phyloP scores from a whole-genome alignment of 768 basidiomycete species.

The Aureoboletus auriporus region DNA sequence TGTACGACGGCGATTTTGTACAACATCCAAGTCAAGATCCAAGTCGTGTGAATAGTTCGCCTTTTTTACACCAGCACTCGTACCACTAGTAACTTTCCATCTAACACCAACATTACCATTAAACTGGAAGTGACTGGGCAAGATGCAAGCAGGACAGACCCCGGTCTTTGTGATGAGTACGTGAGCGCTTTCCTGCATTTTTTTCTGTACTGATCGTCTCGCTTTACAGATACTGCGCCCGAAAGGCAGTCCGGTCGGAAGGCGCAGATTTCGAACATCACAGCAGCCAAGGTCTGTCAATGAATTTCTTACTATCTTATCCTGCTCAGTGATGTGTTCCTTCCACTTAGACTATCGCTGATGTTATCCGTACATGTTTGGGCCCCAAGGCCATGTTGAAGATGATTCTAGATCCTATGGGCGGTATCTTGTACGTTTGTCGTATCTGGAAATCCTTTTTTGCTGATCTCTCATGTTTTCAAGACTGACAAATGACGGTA shows the following conservation, averaged over 20 bases:
- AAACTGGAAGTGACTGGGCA: neutral
- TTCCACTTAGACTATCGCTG: conserved; percentile 78
- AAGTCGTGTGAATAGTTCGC: too few relatives aligned
- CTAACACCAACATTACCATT: too few relatives aligned
- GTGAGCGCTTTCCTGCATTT: conserved; percentile 13
- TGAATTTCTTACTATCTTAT: too few relatives aligned
- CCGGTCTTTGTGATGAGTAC: conserved; percentile 84
- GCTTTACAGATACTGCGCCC: conserved; percentile 75
- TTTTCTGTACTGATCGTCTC: neutral
- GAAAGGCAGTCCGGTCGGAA: conserved; percentile 93
- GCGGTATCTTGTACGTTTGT: conserved; percentile 81
- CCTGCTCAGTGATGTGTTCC: neutral
- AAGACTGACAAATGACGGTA: conserved; percentile 97
- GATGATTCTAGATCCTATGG: conserved; percentile 99
- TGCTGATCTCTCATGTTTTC: neutral
- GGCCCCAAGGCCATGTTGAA: conserved; percentile 99
- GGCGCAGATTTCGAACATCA: conserved; percentile 96
- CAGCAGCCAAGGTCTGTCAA: conserved; percentile 80
- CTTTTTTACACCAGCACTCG: too few relatives aligned
- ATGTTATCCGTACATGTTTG: conserved; percentile 95
- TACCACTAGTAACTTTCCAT: too few relatives aligned
- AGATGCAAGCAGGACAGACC: conserved; percentile 48
- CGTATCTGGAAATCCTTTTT: neutral
- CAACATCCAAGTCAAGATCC: too few relatives aligned
- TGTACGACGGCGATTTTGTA: too few relatives aligned